A percentile compares a stretch with the other conserved stretches of the same genome.
These are phyloP conservation scores for Mallotus repandus DNA, from an alignment of 441 rosid species.

Conservation along the genomic window DNA sequence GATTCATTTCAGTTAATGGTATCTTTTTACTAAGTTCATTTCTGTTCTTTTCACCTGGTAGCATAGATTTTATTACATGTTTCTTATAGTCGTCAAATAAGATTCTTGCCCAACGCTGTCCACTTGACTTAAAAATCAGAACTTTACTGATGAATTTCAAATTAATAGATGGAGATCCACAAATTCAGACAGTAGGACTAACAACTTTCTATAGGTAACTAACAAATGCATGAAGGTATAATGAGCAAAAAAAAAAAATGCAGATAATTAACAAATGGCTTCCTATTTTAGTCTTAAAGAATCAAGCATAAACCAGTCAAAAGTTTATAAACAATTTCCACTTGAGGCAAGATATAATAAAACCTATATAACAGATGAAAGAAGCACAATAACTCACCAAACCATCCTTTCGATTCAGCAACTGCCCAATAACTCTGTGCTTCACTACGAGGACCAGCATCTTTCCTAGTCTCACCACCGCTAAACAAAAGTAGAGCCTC, in stretches of 20 bases:
- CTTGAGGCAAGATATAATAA: not conserved
- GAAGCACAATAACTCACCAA: constrained; percentile 57
- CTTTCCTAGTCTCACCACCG: constrained; percentile 92
- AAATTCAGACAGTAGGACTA: not conserved
- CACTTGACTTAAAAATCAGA: not conserved
- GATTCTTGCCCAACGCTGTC: not conserved
- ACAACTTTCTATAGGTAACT: not conserved
- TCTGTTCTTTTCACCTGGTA: no score
- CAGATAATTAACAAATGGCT: constrained; percentile 7
- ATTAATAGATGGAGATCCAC: not conserved
- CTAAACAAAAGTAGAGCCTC: constrained; percentile 83
- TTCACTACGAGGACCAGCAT: constrained; percentile 96
- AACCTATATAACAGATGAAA: not conserved
- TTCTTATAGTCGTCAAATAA: not conserved
- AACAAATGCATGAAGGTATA: not conserved
- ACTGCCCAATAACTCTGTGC: constrained; percentile 98
- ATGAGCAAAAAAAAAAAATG: not conserved
- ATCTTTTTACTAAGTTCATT: not conserved
- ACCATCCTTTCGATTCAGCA: constrained; percentile 94
- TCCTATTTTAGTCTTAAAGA: constrained; percentile 1
- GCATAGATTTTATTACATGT: not conserved
- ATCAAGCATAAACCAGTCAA: not conserved
- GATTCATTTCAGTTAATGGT: not conserved
- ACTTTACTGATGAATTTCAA: not conserved
- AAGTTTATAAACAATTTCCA: not conserved